Base-by-base conservation (phyloP, 768 basidiomycete species). In the Amanita muscaria region DNA sequence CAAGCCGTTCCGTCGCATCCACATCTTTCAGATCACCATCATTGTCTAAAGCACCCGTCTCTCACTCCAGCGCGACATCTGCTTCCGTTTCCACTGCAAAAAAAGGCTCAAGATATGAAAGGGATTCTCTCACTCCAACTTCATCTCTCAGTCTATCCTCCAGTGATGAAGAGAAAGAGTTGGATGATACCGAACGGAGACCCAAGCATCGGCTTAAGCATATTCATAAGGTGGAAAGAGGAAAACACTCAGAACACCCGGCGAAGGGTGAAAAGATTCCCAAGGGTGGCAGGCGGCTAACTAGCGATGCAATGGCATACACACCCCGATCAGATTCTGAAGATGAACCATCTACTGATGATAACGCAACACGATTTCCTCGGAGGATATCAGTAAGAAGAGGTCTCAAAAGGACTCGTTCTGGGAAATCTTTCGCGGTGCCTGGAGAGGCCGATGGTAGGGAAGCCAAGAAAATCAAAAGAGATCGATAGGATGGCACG, bases 351-450 rank as follows among this genome's bases (percentile, higher is more conserved):
- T 59, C 60, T 18, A 58, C 59, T 25, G 54, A 49, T 18, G 61
- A 58, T 7, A 58, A 55, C 9, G 53, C 51, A 6, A 43, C 49
- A 25, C 45, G 46, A 23, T 34, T 51, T 14, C 6, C 25, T 14
- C 37, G 40, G 35, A 41, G 48, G 10, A 39, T 39, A 37, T 16
- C 51, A 25, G 42, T 52, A 12, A 59, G 53, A 44, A 60, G 61
- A 5, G 64, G 64, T 24, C 42, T 67, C 29, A 72, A 73, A 51
- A 57, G 69, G 32, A 56, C 56, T 5, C 58, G 65, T 23, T 58
- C 61, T 14, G 56, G 59, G 37, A 64, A 66, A 22, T 51, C 55
- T 16, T 40, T 49, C 16, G 40, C 51, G 6, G 46, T 16, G 3
- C 14, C 44, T 9, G 52, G 54, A 23, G 63, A 61, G 5, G 57